Conservation (phyloP, 78 protist species). For the Diacronema lutheri region DNA sequence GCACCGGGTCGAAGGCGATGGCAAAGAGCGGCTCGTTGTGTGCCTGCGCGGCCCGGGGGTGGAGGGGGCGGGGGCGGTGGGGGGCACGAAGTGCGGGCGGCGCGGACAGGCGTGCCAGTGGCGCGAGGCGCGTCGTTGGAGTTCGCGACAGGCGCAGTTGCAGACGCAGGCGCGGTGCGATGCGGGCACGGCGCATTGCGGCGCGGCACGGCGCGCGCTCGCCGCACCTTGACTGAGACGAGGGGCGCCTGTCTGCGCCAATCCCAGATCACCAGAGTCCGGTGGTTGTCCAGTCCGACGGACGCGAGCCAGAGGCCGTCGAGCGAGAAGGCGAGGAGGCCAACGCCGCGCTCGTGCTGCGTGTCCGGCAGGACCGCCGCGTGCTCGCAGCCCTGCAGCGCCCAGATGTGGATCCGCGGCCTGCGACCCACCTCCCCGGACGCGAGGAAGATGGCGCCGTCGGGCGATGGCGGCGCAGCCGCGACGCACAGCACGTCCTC, state of each 20-base stretch:
- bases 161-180: too few species aligned
- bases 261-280: slow-evolving; percentile 47
- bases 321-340: slow-evolving; percentile 27
- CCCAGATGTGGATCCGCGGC: slow-evolving; percentile 45
- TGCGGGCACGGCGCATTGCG: too few species aligned
- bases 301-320: slow-evolving; percentile 36
- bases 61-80: too few species aligned
- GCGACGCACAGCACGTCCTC: slow-evolving; percentile 62
- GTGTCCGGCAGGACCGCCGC: not conserved
- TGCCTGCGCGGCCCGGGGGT: too few species aligned
- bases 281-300: slow-evolving; percentile 45
- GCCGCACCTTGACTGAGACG: too few species aligned
- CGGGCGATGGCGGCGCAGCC: not conserved
- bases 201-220: too few species aligned
- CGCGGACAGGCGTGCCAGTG: too few species aligned
- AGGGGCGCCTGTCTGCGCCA: slow-evolving; percentile 6
- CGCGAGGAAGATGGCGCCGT: slow-evolving; percentile 9
- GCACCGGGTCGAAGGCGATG: too few species aligned
- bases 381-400: not conserved
- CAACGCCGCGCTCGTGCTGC: slow-evolving; percentile 29
- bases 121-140: too few species aligned
- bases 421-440: slow-evolving; percentile 49
- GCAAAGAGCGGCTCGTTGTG: too few species aligned
- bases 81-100: too few species aligned
- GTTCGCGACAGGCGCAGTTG: too few species aligned